Base-by-base conservation (phyloP, 805 yeast species). In the Kregervanrija delftensis region DNA sequence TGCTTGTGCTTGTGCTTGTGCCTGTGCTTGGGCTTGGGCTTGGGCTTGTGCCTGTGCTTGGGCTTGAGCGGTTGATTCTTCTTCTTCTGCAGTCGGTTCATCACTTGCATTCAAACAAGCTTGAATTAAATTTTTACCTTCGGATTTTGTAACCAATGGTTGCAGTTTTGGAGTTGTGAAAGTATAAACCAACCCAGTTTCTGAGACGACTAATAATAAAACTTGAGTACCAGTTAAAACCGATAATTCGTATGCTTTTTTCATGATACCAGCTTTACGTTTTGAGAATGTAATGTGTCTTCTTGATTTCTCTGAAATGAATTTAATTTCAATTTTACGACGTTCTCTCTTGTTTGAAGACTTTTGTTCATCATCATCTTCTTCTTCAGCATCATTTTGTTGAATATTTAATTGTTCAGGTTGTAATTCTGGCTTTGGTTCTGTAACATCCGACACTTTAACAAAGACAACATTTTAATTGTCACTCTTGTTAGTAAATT, bases 151-250 rank as follows among this genome's bases (percentile, higher is more conserved):
- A 43, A 93, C 99, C 56, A 93, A 77, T 8, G 99, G 99, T 69
- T 93, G 98, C 61, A 93, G 80, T 68, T 93, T 93, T 47, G 99
- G 99, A n/a, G 99, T 93, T 46, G 98, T 91, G 66, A 93, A 93
- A 15, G 99, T 93, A 68, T 93, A 93, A 44, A 93, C 99, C 50
- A 93, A 79, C 12, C 99, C 99, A n/a, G 99, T 93, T 66, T 93
- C 99, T 43, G 95, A 84, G 30, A 93, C 99, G 45, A 93, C 99
- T 56, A 93, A 77, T 48, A 93, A 72, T 52, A 93, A 75, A 30
- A 93, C 98, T 67, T 93, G 99, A 31, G 99, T 93, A 46, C 99
- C 99, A 11, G 99, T 93, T 57, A 93, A 76, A 43, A 93, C 98
- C 15, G 96, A 85, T 52, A 93, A 75, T 65, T 93, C 99, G 68